Conservation (phyloP, 2,329 filamentous ascomycete genomes). For the Colletotrichum endophyticum region DNA sequence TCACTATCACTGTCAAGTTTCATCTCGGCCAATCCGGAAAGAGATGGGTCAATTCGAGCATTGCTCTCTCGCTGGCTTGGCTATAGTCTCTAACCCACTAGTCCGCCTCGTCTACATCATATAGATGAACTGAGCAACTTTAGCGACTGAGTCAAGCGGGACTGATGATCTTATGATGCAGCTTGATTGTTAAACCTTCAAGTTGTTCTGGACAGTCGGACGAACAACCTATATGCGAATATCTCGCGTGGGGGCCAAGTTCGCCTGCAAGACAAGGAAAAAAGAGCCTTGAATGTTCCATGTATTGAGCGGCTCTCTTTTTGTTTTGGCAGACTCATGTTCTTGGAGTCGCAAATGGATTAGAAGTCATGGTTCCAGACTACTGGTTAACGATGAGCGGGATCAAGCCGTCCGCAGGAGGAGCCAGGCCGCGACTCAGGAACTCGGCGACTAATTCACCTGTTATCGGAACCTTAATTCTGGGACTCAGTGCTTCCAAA, state of each 20-base stretch:
- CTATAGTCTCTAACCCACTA: neutral
- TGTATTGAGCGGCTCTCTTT: neutral
- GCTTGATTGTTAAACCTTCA: neutral
- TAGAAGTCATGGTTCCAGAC: neutral
- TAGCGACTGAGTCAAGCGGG: neutral
- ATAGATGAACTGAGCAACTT: neutral
- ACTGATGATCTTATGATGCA: neutral
- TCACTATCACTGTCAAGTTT: neutral
- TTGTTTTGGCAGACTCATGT: neutral
- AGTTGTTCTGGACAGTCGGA: neutral
- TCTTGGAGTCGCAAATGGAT: neutral
- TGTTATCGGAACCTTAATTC: neutral
- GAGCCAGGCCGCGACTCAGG: neutral
- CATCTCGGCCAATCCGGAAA: neutral
- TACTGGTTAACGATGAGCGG: neutral
- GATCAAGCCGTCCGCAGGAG: neutral
- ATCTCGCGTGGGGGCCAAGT: neutral
- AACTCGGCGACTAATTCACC: neutral
- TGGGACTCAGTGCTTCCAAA: fast-evolving
- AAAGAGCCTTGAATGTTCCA: neutral
- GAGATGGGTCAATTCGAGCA: neutral
- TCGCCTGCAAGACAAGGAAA: neutral
- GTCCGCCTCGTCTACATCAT: neutral
- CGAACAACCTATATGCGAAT: neutral
- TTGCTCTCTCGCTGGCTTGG: neutral